Evolutionary conservation across 148 eudicot species (phyloP).

Genomic region (Silene conica): DNA sequence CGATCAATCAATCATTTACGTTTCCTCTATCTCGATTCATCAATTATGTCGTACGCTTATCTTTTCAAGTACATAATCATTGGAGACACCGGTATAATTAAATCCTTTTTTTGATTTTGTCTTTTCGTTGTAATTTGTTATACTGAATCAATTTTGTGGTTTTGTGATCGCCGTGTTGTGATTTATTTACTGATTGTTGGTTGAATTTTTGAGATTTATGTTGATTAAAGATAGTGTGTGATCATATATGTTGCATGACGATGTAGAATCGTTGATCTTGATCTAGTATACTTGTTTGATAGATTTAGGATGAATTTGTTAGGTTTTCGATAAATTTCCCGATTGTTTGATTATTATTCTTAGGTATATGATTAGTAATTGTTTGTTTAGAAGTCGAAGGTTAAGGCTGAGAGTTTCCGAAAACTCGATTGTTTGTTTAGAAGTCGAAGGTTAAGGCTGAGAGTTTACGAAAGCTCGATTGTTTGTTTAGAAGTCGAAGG

Average conservation of each 20-base stretch:
- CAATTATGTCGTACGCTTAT: conserved; percentile 70
- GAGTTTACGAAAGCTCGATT: background rate
- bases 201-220: background rate
- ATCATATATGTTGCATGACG: background rate
- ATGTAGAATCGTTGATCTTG: background rate
- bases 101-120: background rate
- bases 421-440: too few relatives aligned
- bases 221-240: background rate
- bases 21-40: background rate
- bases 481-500: too few relatives aligned
- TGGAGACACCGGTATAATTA: conserved; percentile 66
- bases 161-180: background rate
- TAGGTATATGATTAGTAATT: too few relatives aligned
- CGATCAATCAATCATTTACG: background rate
- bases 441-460: background rate
- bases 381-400: background rate
- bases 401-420: background rate
- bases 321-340: background rate
- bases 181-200: background rate
- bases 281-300: background rate
- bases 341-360: background rate
- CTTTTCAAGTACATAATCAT: conserved; percentile 91
- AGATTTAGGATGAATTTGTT: background rate
- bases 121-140: background rate
- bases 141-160: too few relatives aligned